phyloP scores from a whole-genome alignment of 2,329 filamentous ascomycete species.

The Kalaharituber pfeilii region DNA sequence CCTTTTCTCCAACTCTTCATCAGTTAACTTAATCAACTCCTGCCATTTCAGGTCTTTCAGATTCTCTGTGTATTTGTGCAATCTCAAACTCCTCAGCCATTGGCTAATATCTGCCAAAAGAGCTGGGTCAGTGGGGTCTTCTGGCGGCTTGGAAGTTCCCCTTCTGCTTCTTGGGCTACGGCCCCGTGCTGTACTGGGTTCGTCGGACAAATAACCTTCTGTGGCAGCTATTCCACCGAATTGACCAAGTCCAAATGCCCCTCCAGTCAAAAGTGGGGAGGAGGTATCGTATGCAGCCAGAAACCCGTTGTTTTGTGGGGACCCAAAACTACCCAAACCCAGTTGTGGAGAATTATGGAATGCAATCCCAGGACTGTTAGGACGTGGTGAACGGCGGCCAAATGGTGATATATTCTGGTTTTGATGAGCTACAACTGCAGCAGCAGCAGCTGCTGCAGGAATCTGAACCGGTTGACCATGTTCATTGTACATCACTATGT shows the following conservation, averaged over 20 bases:
- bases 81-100: conserved; percentile 82
- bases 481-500: conserved; percentile 87
- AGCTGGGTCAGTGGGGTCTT: conserved; percentile 83
- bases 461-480: conserved; percentile 47
- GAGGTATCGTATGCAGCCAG: conserved; percentile 68
- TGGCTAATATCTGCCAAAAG: conserved; percentile 87
- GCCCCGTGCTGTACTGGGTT: conserved; percentile 55
- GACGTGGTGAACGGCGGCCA: conserved; percentile 56
- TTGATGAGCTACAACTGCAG: conserved; percentile 23
- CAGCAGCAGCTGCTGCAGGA: conserved; percentile 21
- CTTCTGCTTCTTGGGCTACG: conserved; percentile 81
- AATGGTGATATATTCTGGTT: conserved; percentile 26
- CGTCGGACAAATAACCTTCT: conserved; percentile 84
- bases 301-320: conserved; percentile 88
- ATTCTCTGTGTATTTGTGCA: conserved; percentile 98
- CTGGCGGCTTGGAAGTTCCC: conserved; percentile 90
- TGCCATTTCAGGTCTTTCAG: conserved; percentile 95
- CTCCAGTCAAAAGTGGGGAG: conserved; percentile 49
- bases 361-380: conserved; percentile 64
- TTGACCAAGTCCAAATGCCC: conserved; percentile 51
- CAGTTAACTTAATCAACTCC: conserved; percentile 77
- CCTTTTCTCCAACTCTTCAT: conserved; percentile 77
- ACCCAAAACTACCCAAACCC: conserved; percentile 48
- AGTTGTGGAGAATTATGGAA: conserved; percentile 14
- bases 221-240: conserved; percentile 42